Percentiles rank a stretch among this genome's conserved stretches.
Conservation (phyloP, 768 basidiomycete species). For the Termitomyces sp. region DNA sequence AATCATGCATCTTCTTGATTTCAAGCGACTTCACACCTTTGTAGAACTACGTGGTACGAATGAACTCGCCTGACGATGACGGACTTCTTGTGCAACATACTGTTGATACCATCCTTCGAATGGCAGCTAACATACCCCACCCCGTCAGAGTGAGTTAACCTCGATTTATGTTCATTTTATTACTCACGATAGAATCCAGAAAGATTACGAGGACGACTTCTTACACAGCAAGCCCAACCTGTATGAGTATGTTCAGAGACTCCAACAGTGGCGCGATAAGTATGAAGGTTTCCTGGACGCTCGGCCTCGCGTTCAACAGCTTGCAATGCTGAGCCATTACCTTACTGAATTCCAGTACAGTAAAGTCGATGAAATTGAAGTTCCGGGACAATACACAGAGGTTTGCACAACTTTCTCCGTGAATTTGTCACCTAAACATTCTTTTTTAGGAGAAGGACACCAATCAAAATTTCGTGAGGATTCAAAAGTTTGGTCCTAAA, state of each 20-base stretch:
- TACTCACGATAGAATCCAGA: conserved; percentile 34
- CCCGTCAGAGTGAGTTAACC: conserved; percentile 46
- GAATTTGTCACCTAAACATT: conserved; percentile 1
- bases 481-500: conserved; percentile 85
- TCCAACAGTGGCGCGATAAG: conserved; percentile 91
- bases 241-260: conserved; percentile 80
- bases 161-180: background rate
- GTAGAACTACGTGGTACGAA: conserved; percentile 68
- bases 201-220: conserved; percentile 90
- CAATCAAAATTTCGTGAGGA: conserved; percentile 85
- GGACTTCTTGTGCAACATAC: conserved; percentile 54
- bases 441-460: conserved; percentile 82
- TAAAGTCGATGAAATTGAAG: conserved; percentile 96
- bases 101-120: conserved; percentile 48
- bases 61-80: conserved; percentile 63
- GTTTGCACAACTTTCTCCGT: conserved; percentile 30
- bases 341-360: conserved; percentile 96
- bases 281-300: conserved; percentile 83
- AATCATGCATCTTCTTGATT: conserved; percentile 5
- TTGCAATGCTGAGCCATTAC: conserved; percentile 88
- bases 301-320: conserved; percentile 75
- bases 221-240: conserved; percentile 71
- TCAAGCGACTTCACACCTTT: background rate
- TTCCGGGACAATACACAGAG: conserved; percentile 99
- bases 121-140: conserved; percentile 54